Conservation (phyloP, 495 filamentous ascomycete genomes). For the Hyaloscypha hepaticicola region DNA sequence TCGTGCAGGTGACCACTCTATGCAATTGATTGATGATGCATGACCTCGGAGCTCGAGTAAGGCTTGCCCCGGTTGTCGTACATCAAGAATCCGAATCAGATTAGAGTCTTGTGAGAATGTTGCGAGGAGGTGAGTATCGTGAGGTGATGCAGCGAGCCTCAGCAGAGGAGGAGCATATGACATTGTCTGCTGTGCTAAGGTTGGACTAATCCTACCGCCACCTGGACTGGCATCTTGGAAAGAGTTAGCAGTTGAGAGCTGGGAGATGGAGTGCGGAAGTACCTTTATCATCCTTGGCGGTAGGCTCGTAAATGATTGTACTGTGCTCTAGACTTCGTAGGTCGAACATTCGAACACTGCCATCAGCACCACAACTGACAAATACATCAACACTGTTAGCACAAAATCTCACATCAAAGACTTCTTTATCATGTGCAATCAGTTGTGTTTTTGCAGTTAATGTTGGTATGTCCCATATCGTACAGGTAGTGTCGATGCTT, state of each 20-base stretch:
- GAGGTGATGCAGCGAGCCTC: slow-evolving; percentile 88
- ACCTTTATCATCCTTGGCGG: slow-evolving; percentile 85
- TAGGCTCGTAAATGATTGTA: slow-evolving; percentile 98
- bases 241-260: slow-evolving; percentile 1
- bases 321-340: slow-evolving; percentile 94
- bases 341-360: slow-evolving; percentile 98
- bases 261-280: slow-evolving; percentile 14
- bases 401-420: slow-evolving; percentile 97
- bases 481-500: slow-evolving; percentile 98
- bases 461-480: slow-evolving; percentile 99
- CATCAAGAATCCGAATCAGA: slow-evolving; percentile 92
- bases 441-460: slow-evolving; percentile 97
- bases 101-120: slow-evolving; percentile 94
- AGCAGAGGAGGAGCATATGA: slow-evolving; percentile 81
- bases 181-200: slow-evolving; percentile 67
- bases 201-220: slow-evolving; percentile 58
- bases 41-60: slow-evolving; percentile 95
- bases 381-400: slow-evolving; percentile 96
- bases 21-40: slow-evolving; percentile 77
- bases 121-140: slow-evolving; percentile 92
- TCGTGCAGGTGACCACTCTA: slow-evolving; percentile 91
- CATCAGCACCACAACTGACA: slow-evolving; percentile 95
- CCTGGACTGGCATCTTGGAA: slow-evolving; percentile 30
- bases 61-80: slow-evolving; percentile 93
- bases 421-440: slow-evolving; percentile 98